Evolutionary conservation across 1,139 yeast species (phyloP).

Genomic region (Arxiozyma slooffiae): DNA sequence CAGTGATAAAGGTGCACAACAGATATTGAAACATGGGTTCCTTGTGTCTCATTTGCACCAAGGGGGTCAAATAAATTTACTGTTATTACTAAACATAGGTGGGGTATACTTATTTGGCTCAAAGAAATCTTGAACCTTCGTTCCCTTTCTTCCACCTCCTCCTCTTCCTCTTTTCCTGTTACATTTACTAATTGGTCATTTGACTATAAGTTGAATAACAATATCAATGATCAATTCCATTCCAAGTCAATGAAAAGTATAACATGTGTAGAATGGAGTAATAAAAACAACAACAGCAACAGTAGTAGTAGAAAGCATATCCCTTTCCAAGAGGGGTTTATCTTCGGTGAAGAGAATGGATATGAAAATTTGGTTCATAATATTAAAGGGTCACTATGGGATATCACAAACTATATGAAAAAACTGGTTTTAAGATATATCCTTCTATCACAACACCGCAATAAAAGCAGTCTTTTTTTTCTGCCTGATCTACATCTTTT

Average conservation of each 20-base stretch:
- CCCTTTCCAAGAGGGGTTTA: constrained; percentile 30
- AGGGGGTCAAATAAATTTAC: constrained; percentile 37
- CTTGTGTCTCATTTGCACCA: constrained; percentile 50
- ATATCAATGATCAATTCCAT: background rate
- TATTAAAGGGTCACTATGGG: constrained; percentile 41
- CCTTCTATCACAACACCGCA: constrained; percentile 61
- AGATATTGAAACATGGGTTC: constrained; percentile 35
- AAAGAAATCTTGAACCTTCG: constrained; percentile 15
- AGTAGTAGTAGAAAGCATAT: background rate
- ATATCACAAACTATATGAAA: constrained; percentile 34
- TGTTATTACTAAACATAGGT: constrained; percentile 51
- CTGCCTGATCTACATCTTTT: constrained; percentile 63
- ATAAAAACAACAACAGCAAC: constrained; percentile 19
- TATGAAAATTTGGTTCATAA: constrained; percentile 15
- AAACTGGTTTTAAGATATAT: constrained; percentile 39
- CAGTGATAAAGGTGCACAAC: constrained; percentile 39
- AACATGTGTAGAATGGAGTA: constrained; percentile 56
- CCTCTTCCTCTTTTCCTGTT: background rate
- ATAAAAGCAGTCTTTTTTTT: constrained; percentile 75
- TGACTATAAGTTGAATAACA: background rate
- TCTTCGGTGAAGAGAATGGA: constrained; percentile 66
- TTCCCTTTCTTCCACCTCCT: background rate
- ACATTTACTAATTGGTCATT: background rate
- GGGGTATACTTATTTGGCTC: constrained; percentile 38
- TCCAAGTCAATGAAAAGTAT: constrained; percentile 35